Evolutionary conservation across 2,329 filamentous ascomycete species (phyloP).

Genomic region (Cercospora sojina): DNA sequence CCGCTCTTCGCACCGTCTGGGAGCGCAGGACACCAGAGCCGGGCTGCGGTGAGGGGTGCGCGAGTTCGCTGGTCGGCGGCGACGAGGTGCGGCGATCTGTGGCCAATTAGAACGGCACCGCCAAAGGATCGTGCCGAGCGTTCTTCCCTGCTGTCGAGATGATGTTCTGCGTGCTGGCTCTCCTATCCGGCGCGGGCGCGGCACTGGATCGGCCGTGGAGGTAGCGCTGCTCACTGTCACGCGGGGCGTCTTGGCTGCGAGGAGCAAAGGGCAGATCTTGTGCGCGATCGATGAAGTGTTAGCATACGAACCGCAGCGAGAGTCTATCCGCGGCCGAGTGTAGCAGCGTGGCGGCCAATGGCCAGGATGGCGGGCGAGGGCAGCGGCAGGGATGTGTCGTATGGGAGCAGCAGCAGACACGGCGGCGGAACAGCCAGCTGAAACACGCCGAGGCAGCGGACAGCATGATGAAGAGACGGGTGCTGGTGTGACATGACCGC

Average conservation of each 20-base stretch:
- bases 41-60: conserved; percentile 15
- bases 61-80: not conserved
- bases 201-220: conserved; percentile 6
- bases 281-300: not conserved
- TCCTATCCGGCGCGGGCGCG: not conserved
- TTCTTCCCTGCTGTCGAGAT: conserved; percentile 6
- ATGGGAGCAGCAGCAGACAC: not conserved
- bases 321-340: not conserved
- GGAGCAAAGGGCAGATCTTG: conserved; percentile 9
- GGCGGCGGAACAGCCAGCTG: not conserved
- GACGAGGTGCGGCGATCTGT: conserved; percentile 10
- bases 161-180: conserved; percentile 9
- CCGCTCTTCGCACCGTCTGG: conserved; percentile 31
- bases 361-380: not conserved
- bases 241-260: conserved; percentile 4
- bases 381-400: conserved; percentile 5
- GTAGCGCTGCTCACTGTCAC: conserved; percentile 4
- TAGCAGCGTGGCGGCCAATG: not conserved
- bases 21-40: conserved; percentile 28
- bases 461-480: not conserved
- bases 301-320: not conserved
- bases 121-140: conserved; percentile 9
- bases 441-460: not conserved
- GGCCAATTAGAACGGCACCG: conserved; percentile 8
- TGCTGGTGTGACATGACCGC: not conserved